These are phyloP conservation scores for Podosphaera fusca DNA, from an alignment of 2,329 filamentous ascomycete species.

Conservation along the genomic window DNA sequence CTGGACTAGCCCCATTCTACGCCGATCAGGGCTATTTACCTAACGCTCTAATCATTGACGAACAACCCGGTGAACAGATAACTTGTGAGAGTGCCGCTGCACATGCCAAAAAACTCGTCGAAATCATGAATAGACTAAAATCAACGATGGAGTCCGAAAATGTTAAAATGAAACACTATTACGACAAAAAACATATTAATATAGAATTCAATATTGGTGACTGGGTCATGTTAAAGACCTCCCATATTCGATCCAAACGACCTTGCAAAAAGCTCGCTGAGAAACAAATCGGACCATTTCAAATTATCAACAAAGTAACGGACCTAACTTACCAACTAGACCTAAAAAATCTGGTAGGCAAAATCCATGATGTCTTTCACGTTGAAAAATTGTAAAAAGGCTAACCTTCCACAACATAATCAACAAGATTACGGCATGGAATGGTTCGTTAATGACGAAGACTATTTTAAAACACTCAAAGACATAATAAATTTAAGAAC, in stretches of 20 bases:
- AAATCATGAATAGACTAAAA: neutral
- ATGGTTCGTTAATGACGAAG: neutral
- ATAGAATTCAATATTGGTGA: neutral
- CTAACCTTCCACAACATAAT: neutral
- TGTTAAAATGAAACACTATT: neutral
- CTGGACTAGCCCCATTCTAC: neutral
- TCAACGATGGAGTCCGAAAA: neutral
- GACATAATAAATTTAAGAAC: neutral
- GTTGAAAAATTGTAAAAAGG: neutral
- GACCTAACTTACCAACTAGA: neutral
- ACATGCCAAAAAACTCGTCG: neutral
- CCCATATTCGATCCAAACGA: neutral
- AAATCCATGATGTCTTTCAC: conserved; percentile 2
- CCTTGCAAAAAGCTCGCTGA: neutral
- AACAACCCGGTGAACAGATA: neutral
- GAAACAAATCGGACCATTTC: conserved; percentile 1
- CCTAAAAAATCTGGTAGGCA: neutral
- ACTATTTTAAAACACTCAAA: neutral
- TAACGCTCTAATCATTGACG: neutral
- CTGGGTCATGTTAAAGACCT: conserved; percentile 1
- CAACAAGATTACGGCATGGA: neutral
- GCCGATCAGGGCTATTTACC: neutral
- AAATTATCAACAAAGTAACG: neutral
- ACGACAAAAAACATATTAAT: neutral
- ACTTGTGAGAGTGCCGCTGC: neutral